Conservation (phyloP, 2,329 filamentous ascomycete species). For the Sarocladium strictum region DNA sequence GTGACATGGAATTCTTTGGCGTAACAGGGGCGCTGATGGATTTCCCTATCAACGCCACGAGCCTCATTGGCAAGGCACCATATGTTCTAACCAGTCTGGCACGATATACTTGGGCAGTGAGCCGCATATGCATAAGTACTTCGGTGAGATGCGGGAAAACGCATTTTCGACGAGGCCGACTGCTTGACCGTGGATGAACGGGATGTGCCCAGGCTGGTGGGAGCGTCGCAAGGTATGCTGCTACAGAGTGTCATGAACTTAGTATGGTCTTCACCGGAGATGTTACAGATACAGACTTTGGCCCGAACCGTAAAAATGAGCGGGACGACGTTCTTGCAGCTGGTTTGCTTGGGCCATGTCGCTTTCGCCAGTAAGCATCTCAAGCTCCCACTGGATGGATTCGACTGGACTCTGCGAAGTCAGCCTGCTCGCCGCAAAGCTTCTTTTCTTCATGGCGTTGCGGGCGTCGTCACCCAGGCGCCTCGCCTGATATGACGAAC, state of each 20-base stretch:
- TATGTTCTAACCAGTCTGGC: conserved; percentile 42
- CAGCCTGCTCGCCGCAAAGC: conserved; percentile 16
- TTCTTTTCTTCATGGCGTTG: conserved; percentile 19
- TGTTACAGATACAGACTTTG: conserved; percentile 34
- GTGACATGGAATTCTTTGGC: conserved; percentile 61
- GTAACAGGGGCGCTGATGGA: conserved; percentile 60
- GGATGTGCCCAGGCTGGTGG: conserved; percentile 47
- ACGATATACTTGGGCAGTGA: conserved; percentile 43
- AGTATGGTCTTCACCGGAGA: conserved; percentile 61
- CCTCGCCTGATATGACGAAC: conserved; percentile 24
- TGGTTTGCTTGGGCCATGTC: conserved; percentile 20
- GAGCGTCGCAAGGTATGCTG: conserved; percentile 50
- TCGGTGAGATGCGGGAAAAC: conserved; percentile 46
- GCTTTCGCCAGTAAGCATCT: conserved; percentile 18
- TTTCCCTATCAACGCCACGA: conserved; percentile 65
- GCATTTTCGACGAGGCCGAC: conserved; percentile 50
- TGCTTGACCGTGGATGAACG: conserved; percentile 62
- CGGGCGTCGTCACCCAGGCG: conserved; percentile 20
- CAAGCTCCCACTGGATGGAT: conserved; percentile 22
- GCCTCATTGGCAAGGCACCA: conserved; percentile 56
- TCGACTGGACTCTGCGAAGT: conserved; percentile 18
- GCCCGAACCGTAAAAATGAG: conserved; percentile 43
- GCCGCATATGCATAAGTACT: conserved; percentile 56
- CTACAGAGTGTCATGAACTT: conserved; percentile 43
- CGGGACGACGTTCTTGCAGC: conserved; percentile 28